Base-by-base conservation (phyloP, 257 asterid genomes). In the Schizonepeta tenuifolia region DNA sequence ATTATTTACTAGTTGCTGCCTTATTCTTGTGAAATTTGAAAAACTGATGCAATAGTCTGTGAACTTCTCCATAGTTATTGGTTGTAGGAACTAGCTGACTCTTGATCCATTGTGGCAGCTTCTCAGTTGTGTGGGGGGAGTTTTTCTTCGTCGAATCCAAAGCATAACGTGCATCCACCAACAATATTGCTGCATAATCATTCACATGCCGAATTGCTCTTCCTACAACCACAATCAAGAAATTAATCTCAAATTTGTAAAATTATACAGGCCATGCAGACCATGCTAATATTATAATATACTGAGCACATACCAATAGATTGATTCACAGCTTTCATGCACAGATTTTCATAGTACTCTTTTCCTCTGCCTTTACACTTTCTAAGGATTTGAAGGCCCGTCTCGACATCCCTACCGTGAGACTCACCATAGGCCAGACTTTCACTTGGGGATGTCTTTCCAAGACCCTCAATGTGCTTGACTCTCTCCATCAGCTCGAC, bases 281-380 rank as follows among this genome's bases (percentile, higher is more conserved):
- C 26, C 20, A 61, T 43, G 5, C 12, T 35, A n/a, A 17, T 17
- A n/a, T n/a, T n/a, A n/a, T n/a, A n/a, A n/a, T 36, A 36, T 36
- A 7, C 12, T 0, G 9, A 60, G 22, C 55, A 79, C 90, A 70
- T 76, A 94, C 99, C 99, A 69, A 94, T 87, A 22, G 97, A 94
- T 75, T 94, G 99, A 76, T 94, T 94, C 20, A 91, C 93, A 62
- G 99, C 97, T 88, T 94, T 94, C 93, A 94, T 88, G 92, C 99
- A 94, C 72, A 94, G 95, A 86, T 91, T 94, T 78, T 94, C 99
- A 10, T 94, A 94, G 80, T 94, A 94, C 76, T 87, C 96, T 72
- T 86, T 89, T 58, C 98, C 98, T 80, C 96, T 84, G 66, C 82
- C 89, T 76, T 85, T 94, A 74, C 99, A 94, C 14, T 91, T 85